Evolutionary conservation across 148 eudicot species (phyloP), one percentile per base, ranked within the genome.

Genomic region (Chenopodium quinoa): DNA sequence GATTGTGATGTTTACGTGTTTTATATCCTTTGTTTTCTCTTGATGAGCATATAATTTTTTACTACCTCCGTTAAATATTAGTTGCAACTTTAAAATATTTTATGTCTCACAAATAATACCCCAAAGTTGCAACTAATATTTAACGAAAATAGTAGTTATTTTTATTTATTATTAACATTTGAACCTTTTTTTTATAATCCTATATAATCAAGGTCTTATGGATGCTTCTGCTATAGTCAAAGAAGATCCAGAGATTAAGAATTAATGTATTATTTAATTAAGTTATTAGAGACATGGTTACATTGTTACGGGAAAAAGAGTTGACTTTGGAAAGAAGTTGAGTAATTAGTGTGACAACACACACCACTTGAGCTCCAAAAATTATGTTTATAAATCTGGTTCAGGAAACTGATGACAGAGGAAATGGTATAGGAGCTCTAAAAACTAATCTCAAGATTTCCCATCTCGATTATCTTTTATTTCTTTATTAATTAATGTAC

Each of bases 391-490:
- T 0, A 48, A 84, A 78, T 71, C 56, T 69, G 58, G 70, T 78
- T 20, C 2, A 80, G 56, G 66, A 81, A 73, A 32, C 68, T 25
- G 79, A 77, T 58, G 63, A 68, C 27, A 69, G 7, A 25, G 79
- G 34, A 58, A 10, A 56, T 22, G 48, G 60, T 37, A 44, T 79
- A 70, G 71, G 77, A 44, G 31, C 44, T 56, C 20, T 80, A 66
- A 81, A 81, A 83, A 79, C 89, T 79, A 54, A 84, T 87, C 88
- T 83, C 92, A 76, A 85, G 56, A 80, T 58, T 67, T 67, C 64
- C 67, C 71, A 84, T 79, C 83, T 79, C 82, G 79, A 16, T 67
- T 56, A 11, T 8, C 22, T 47, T 11, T 9, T 6, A 6, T 10
- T 75, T 27, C 2, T 29, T 78, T 46, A 31, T 2, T 69, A 69